Evolutionary conservation across 163 green algal genomes (phyloP), one percentile per base, ranked within the genome.

Genomic region (Prototheca wickerhamii): DNA sequence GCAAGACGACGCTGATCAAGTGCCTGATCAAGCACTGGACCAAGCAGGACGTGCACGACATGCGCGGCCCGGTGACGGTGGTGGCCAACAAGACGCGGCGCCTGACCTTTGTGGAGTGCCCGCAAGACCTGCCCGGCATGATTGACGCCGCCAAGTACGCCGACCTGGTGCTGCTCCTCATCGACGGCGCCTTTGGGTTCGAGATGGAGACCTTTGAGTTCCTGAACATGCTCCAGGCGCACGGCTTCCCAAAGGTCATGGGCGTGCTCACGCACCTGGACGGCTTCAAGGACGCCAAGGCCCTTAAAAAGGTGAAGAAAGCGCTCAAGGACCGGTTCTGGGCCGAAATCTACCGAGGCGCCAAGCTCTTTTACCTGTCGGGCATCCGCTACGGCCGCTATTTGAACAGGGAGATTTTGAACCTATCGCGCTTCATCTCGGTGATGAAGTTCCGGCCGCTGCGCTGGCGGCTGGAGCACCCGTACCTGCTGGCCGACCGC

Each of bases 191-290:
- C 26, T 99, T 96, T 73, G 93, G 93, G 3, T 96, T 99, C 68
- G 93, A 99, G 76, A 98, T 99, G 93, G 93, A 99, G 71, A 98
- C 93, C 1, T 98, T 99, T 71, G 93, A 99, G 83, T 97, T 98
- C 77, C 81, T 98, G 31, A 99, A 98, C 82, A 75, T 98, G 31
- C 85, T 98, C 28, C 91, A 96, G 80, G 84, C 94, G 56, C 89
- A 97, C 74, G 93, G 93, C 32, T 98, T 99, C 73, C 92, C 93
- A 44, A 96, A 96, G 79, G 91, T 99, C 10, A 97, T 99, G 88
- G 93, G 93, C 23, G 93, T 99, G 67, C 78, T 98, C 32, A 98
- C 91, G n/a, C 93, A 98, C 78, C 83, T 97, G 67, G 93, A 98
- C 78, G 70, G 69, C 26, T 96, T 97, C 80, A 86, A 82, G 61